A percentile compares a stretch with the other conserved stretches of the same genome.
Conservation (phyloP, 148 eudicot species). For the Fallopia convolvulus region DNA sequence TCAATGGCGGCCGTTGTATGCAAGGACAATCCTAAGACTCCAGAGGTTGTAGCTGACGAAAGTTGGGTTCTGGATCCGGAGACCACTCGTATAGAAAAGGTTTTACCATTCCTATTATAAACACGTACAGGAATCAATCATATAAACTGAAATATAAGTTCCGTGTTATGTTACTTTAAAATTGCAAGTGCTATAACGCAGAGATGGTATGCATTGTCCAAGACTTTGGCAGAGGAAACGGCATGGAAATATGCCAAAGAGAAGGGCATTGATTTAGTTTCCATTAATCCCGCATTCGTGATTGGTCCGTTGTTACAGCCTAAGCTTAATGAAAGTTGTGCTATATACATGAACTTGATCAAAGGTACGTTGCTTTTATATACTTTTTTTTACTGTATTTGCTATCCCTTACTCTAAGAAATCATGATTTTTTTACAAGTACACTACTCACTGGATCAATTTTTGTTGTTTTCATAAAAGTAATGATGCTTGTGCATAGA, state of each 20-base stretch:
- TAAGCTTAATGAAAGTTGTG: background rate
- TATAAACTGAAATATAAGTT: too few species aligned
- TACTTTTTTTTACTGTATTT: background rate
- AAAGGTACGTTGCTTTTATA: constrained; percentile 21
- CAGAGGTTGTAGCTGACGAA: constrained; percentile 44
- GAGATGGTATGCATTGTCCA: constrained; percentile 10
- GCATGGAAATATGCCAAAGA: constrained; percentile 27
- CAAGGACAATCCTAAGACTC: constrained; percentile 25
- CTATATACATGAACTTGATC: constrained; percentile 23
- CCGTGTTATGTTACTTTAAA: too few species aligned
- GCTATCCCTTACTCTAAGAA: too few species aligned
- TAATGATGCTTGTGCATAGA: too few species aligned
- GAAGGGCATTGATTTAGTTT: constrained; percentile 24
- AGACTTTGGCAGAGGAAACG: constrained; percentile 26
- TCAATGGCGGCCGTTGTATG: constrained; percentile 38
- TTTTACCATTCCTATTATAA: too few species aligned
- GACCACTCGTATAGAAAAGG: too few species aligned
- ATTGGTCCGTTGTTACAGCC: constrained; percentile 33
- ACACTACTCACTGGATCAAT: too few species aligned
- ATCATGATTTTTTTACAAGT: too few species aligned
- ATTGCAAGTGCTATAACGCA: background rate
- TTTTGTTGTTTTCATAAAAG: too few species aligned
- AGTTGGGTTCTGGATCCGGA: constrained; percentile 39
- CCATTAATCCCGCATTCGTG: constrained; percentile 21
- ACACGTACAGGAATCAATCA: too few species aligned